phyloP scores from a whole-genome alignment of 2,329 filamentous ascomycete species.

The Cladosporium austrohemisphaericum region DNA sequence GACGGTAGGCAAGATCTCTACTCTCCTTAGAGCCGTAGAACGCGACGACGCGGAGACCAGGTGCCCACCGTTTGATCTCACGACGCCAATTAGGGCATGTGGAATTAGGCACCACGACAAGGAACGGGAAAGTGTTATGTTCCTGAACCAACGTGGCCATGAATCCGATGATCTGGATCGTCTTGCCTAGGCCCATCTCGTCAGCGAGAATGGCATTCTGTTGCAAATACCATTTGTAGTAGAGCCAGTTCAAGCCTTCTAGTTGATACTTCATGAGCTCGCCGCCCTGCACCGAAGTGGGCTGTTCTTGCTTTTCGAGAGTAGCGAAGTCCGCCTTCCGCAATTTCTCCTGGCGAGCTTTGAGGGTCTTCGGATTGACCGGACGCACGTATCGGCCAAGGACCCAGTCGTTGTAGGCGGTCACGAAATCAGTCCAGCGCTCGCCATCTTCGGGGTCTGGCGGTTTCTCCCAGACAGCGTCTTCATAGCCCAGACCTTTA shows the following conservation, averaged over 20 bases:
- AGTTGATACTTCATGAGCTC: constrained; percentile 91
- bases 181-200: constrained; percentile 98
- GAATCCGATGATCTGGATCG: constrained; percentile 84
- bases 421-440: constrained; percentile 73
- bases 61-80: constrained; percentile 92
- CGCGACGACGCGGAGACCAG: constrained; percentile 79
- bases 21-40: constrained; percentile 78
- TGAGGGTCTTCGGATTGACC: constrained; percentile 54
- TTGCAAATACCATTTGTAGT: constrained; percentile 78
- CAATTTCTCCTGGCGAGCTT: constrained; percentile 64
- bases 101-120: constrained; percentile 89
- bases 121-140: constrained; percentile 79
- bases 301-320: constrained; percentile 68
- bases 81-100: constrained; percentile 97
- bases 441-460: constrained; percentile 62
- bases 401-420: constrained; percentile 83
- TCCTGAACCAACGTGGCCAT: constrained; percentile 64
- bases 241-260: constrained; percentile 91
- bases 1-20: constrained; percentile 70
- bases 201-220: constrained; percentile 90
- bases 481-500: constrained; percentile 85
- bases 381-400: constrained; percentile 70
- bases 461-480: constrained; percentile 83
- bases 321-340: constrained; percentile 57
- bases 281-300: constrained; percentile 68